These are phyloP conservation scores for Xylariaceae sp. DNA, from an alignment of 2,329 filamentous ascomycete species.

Conservation along the genomic window DNA sequence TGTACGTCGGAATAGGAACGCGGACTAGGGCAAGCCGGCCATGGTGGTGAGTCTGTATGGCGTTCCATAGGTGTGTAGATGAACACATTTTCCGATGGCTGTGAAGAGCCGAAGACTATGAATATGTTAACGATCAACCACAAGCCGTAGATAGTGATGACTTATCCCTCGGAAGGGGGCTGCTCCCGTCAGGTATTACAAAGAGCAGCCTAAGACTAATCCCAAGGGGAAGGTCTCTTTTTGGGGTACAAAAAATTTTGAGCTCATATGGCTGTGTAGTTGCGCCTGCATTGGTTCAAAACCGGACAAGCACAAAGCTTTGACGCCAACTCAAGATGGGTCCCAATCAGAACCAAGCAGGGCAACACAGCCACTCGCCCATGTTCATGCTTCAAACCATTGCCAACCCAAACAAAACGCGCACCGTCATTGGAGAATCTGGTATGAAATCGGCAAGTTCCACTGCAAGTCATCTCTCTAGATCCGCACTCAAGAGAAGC, in stretches of 20 bases:
- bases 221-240: slow-evolving; percentile 12
- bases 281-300: slow-evolving; percentile 29
- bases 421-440: slow-evolving; percentile 23
- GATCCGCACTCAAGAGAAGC: slow-evolving; percentile 31
- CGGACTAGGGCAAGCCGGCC: too few species aligned
- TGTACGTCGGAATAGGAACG: too few species aligned
- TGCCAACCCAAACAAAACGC: slow-evolving; percentile 13
- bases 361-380: slow-evolving; percentile 21
- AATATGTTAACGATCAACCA: slow-evolving; percentile 17
- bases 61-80: slow-evolving; percentile 16
- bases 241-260: slow-evolving; percentile 26
- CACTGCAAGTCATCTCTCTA: slow-evolving; percentile 15
- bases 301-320: slow-evolving; percentile 84
- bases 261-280: slow-evolving; percentile 12
- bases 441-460: slow-evolving; percentile 29
- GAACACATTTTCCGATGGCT: slow-evolving; percentile 19
- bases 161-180: slow-evolving; percentile 33
- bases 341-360: slow-evolving; percentile 49
- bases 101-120: slow-evolving; percentile 5
- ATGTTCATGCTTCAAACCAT: slow-evolving; percentile 17
- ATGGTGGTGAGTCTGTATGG: too few species aligned
- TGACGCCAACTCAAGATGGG: slow-evolving; percentile 92
- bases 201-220: slow-evolving; percentile 9
- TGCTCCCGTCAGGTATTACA: slow-evolving; percentile 12
- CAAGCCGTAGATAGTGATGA: slow-evolving; percentile 7